Percentiles rank a stretch among this genome's conserved stretches.
These are phyloP conservation scores for Leishmania aethiopica DNA, from an alignment of 208 protist species.

Conservation along the genomic window DNA sequence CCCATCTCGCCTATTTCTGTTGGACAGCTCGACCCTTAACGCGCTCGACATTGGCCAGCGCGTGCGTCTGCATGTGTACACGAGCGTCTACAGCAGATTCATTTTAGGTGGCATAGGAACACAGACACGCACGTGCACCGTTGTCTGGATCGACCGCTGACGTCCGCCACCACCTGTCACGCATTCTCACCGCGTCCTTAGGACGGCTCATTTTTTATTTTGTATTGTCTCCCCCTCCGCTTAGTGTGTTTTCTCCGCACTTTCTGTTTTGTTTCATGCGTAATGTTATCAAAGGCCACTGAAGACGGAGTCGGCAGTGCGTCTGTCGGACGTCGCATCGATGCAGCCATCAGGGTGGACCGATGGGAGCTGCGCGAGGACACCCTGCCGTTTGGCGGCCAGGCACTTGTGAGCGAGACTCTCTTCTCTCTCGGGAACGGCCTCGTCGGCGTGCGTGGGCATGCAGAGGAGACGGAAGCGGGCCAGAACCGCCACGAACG, in stretches of 20 bases:
- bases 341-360: conserved; percentile 37
- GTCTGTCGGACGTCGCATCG: conserved; percentile 12
- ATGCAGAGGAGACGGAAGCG: conserved; percentile 62
- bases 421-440: conserved; percentile 88
- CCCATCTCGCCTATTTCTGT: not conserved
- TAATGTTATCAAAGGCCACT: conserved; percentile 17
- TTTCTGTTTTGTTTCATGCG: conserved; percentile 13
- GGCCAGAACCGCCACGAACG: conserved; percentile 24
- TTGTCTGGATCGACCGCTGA: conserved; percentile 5
- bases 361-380: conserved; percentile 76
- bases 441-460: conserved; percentile 78
- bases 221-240: not conserved
- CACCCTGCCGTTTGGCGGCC: conserved; percentile 34
- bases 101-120: not conserved
- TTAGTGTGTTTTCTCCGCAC: not conserved
- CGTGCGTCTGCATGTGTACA: not conserved
- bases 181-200: not conserved
- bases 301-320: conserved; percentile 9
- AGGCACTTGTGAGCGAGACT: conserved; percentile 69
- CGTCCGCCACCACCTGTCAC: not conserved
- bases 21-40: not conserved
- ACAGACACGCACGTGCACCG: not conserved
- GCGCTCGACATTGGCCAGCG: not conserved
- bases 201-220: not conserved
- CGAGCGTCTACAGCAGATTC: not conserved